These are phyloP conservation scores for Myxozyma nipponensis DNA, from an alignment of 805 yeast species.

Conservation along the genomic window DNA sequence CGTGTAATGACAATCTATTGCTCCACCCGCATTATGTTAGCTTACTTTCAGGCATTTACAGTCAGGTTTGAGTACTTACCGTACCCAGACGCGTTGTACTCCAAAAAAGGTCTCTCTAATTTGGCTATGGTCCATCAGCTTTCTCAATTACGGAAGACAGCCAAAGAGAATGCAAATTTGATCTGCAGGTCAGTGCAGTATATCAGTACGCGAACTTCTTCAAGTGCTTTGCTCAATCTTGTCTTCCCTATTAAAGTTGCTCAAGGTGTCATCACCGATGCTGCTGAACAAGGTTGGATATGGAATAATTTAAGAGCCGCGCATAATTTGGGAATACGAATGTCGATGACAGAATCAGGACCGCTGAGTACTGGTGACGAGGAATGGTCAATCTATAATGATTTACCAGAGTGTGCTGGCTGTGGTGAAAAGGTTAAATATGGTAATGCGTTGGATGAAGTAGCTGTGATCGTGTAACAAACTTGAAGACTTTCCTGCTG, in stretches of 20 bases:
- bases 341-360: background rate
- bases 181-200: conserved; percentile 7
- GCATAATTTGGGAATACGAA: conserved; percentile 1
- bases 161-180: background rate
- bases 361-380: background rate
- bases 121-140: background rate
- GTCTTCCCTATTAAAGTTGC: conserved; percentile 3
- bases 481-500: background rate
- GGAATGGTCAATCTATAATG: conserved; percentile 4
- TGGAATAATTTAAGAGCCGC: conserved; percentile 3
- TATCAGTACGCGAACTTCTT: background rate
- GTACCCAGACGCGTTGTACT: background rate
- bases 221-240: background rate
- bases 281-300: conserved; percentile 11
- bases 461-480: background rate
- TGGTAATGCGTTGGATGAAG: no score
- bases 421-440: conserved; percentile 9
- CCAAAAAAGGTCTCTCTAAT: background rate
- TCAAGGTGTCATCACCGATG: conserved; percentile 1
- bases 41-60: conserved; percentile 5
- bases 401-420: conserved; percentile 6
- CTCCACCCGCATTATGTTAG: conserved; percentile 1
- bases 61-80: background rate
- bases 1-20: conserved; percentile 5
- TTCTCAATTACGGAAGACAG: background rate